A percentile compares a stretch with the other conserved stretches of the same genome.
Conservation (phyloP, 306 rosid genomes). For the Delonix regia region DNA sequence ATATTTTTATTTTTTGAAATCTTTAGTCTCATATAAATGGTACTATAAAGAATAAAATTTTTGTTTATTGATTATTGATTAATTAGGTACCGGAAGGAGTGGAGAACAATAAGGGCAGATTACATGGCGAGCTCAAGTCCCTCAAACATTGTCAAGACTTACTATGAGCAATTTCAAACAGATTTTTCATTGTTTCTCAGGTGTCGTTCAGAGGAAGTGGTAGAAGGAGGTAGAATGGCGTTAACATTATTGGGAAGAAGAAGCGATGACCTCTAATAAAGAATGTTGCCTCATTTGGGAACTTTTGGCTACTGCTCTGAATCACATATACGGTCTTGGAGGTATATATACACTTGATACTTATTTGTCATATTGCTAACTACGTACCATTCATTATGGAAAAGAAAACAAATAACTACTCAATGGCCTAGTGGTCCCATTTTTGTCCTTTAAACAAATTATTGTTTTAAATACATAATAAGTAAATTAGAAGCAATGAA, state of each 20-base stretch:
- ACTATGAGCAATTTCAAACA: constrained; percentile 52
- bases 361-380: too few species aligned
- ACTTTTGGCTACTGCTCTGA: constrained; percentile 60
- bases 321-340: constrained; percentile 45
- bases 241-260: constrained; percentile 62
- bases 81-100: constrained; percentile 57
- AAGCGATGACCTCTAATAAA: constrained; percentile 52
- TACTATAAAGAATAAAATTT: background rate
- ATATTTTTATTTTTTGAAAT: background rate
- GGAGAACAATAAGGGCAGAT: constrained; percentile 61
- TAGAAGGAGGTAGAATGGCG: constrained; percentile 57
- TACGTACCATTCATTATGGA: too few species aligned
- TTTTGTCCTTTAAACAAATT: too few species aligned
- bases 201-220: constrained; percentile 57
- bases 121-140: constrained; percentile 59
- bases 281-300: constrained; percentile 65
- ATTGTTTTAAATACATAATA: too few species aligned
- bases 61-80: background rate
- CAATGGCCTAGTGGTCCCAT: too few species aligned
- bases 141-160: constrained; percentile 46
- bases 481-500: too few species aligned
- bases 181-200: constrained; percentile 53
- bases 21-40: background rate
- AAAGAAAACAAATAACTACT: too few species aligned
- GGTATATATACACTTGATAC: too few species aligned